Percentiles rank a stretch among this genome's conserved stretches.
Conservation (phyloP, 1,284 basidiomycete genomes). For the Entoloma clypeatum region DNA sequence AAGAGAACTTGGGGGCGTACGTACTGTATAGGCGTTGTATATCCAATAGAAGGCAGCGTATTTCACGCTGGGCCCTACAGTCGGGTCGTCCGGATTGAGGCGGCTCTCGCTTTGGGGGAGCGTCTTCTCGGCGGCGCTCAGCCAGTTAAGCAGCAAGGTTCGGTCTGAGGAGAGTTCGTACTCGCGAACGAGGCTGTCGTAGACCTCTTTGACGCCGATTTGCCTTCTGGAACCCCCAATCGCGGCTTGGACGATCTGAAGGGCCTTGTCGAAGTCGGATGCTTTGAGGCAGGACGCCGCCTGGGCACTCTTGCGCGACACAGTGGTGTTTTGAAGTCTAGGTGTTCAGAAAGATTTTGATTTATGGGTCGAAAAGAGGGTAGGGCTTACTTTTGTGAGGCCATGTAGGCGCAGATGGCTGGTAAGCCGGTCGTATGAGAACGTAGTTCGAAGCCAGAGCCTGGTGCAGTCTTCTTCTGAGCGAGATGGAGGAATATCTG, state of each 20-base stretch:
- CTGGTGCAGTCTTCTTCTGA: constrained; percentile 25
- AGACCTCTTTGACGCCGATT: constrained; percentile 8
- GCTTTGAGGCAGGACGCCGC: constrained; percentile 31
- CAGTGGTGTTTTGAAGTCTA: constrained; percentile 30
- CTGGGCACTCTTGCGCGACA: constrained; percentile 27
- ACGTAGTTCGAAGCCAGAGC: constrained; percentile 30
- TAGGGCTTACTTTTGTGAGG: constrained; percentile 26
- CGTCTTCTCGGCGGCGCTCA: constrained; percentile 22
- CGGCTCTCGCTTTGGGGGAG: constrained; percentile 19
- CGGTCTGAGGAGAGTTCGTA: constrained; percentile 16
- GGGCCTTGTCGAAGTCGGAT: constrained; percentile 30
- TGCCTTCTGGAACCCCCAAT: constrained; percentile 20
- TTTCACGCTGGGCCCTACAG: constrained; percentile 15
- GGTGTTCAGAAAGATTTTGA: not conserved
- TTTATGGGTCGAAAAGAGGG: not conserved
- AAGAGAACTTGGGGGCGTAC: constrained; percentile 1
- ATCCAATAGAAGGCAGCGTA: constrained; percentile 31
- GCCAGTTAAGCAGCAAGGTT: constrained; percentile 19
- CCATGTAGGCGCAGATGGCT: constrained; percentile 31
- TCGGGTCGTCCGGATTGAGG: constrained; percentile 15
- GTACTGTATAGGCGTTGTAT: constrained; percentile 21
- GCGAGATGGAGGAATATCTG: constrained; percentile 22
- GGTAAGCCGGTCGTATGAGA: constrained; percentile 25
- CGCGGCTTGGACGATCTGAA: constrained; percentile 26
- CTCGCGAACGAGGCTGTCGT: constrained; percentile 11